A percentile compares a stretch with the other conserved stretches of the same genome.
Evolutionary conservation across 345 rosid genomes (phyloP).

Genomic region (Zanthoxylum bungeanum): DNA sequence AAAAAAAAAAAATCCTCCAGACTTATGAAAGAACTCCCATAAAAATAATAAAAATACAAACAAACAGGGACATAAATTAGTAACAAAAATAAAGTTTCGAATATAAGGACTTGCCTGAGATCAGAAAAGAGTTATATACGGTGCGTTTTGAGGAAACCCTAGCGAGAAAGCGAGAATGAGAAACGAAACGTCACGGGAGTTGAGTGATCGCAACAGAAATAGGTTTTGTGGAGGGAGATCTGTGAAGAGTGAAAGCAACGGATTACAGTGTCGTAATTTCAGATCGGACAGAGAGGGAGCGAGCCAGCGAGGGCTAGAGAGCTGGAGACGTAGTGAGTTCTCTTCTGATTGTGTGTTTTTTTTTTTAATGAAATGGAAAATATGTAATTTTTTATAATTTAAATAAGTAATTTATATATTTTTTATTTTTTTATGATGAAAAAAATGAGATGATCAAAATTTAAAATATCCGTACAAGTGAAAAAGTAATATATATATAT

Average conservation of each 20-base stretch:
- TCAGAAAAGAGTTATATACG: background rate
- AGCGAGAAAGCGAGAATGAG: slow-evolving; percentile 20
- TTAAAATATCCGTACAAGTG: no score
- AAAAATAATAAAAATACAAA: background rate
- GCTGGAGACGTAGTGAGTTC: background rate
- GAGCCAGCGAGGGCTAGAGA: background rate
- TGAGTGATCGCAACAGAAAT: slow-evolving; percentile 18
- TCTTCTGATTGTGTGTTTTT: no score
- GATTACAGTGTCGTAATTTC: slow-evolving; percentile 15
- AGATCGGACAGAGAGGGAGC: slow-evolving; percentile 26
- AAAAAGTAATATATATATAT: no score
- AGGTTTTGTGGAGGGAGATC: slow-evolving; percentile 14
- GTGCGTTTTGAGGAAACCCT: slow-evolving; percentile 34
- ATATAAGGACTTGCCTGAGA: slow-evolving; percentile 32
- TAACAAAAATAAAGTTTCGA: background rate
- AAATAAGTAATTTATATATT: no score
- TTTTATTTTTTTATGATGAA: no score
- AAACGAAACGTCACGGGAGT: slow-evolving; percentile 18
- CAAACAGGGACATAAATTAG: background rate
- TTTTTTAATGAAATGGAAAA: no score
- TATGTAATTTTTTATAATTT: no score
- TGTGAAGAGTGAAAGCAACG: slow-evolving; percentile 13
- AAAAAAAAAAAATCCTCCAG: slow-evolving; percentile 3
- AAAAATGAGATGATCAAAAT: no score
- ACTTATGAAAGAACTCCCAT: background rate